Evolutionary conservation across 2,329 filamentous ascomycete species (phyloP).

Genomic region (Massarina eburnea): DNA sequence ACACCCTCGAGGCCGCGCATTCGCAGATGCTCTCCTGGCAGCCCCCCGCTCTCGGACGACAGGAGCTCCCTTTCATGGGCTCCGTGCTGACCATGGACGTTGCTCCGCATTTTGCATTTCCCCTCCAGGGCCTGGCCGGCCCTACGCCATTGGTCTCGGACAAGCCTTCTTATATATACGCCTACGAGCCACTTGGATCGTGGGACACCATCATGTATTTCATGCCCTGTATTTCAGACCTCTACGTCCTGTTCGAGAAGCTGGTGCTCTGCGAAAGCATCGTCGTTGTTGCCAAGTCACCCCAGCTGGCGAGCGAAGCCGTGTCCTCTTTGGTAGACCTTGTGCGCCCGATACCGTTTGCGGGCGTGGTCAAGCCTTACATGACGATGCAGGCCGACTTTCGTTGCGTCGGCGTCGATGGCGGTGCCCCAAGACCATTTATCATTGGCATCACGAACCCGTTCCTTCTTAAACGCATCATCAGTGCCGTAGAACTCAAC

Average conservation of each 20-base stretch:
- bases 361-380: conserved; percentile 44
- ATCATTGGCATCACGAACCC: conserved; percentile 47
- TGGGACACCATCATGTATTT: conserved; percentile 44
- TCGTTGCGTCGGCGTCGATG: conserved; percentile 42
- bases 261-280: conserved; percentile 45
- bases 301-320: conserved; percentile 44
- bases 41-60: conserved; percentile 39
- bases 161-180: conserved; percentile 38
- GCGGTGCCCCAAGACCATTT: conserved; percentile 42
- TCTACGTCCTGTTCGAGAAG: conserved; percentile 46
- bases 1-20: conserved; percentile 41
- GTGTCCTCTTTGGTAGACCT: conserved; percentile 45
- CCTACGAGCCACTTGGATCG: conserved; percentile 43
- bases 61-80: conserved; percentile 45
- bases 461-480: conserved; percentile 44
- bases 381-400: conserved; percentile 49
- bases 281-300: conserved; percentile 45
- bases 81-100: conserved; percentile 42
- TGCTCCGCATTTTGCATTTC: conserved; percentile 44
- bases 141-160: conserved; percentile 34
- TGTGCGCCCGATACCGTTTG: conserved; percentile 44
- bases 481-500: conserved; percentile 37
- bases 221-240: conserved; percentile 45
- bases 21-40: conserved; percentile 42
- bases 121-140: conserved; percentile 41